Conservation (phyloP, 2,329 filamentous ascomycete species). For the Cladobotryum mycophilum region DNA sequence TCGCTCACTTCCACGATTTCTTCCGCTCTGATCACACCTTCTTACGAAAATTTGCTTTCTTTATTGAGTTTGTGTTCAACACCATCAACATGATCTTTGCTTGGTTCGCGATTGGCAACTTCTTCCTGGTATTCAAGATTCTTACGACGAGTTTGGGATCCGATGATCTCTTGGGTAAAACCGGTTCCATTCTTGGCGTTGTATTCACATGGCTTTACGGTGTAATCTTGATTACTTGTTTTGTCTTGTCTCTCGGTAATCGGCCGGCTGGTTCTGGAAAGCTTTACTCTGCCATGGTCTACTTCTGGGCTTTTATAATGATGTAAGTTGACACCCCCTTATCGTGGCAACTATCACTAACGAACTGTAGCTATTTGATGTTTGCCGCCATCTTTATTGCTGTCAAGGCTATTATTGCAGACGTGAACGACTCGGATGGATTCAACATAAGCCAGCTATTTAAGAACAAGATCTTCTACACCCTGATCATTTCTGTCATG, state of each 20-base stretch:
- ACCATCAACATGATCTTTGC: constrained; percentile 96
- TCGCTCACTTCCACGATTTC: constrained; percentile 93
- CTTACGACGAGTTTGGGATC: constrained; percentile 79
- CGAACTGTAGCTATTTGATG: constrained; percentile 63
- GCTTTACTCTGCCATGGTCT: constrained; percentile 95
- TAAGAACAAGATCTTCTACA: constrained; percentile 84
- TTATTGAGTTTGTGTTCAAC: constrained; percentile 91
- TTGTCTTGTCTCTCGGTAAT: constrained; percentile 90
- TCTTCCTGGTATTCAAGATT: constrained; percentile 98
- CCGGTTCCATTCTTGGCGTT: constrained; percentile 75
- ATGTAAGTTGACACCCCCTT: constrained; percentile 47
- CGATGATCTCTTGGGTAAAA: constrained; percentile 61
- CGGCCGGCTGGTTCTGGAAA: constrained; percentile 88
- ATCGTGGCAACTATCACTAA: constrained; percentile 16
- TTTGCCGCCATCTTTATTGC: constrained; percentile 95
- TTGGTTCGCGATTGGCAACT: constrained; percentile 98
- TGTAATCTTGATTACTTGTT: constrained; percentile 85
- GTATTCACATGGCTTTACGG: constrained; percentile 97
- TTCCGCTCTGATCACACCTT: constrained; percentile 88
- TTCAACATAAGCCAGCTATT: constrained; percentile 72
- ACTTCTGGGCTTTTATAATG: constrained; percentile 97
- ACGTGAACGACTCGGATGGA: constrained; percentile 52
- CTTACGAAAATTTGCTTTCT: constrained; percentile 79
- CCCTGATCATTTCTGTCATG: constrained; percentile 83
- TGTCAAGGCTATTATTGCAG: constrained; percentile 71